Conservation (phyloP, 2,329 filamentous ascomycete species). For the Trichoderma sp. region DNA sequence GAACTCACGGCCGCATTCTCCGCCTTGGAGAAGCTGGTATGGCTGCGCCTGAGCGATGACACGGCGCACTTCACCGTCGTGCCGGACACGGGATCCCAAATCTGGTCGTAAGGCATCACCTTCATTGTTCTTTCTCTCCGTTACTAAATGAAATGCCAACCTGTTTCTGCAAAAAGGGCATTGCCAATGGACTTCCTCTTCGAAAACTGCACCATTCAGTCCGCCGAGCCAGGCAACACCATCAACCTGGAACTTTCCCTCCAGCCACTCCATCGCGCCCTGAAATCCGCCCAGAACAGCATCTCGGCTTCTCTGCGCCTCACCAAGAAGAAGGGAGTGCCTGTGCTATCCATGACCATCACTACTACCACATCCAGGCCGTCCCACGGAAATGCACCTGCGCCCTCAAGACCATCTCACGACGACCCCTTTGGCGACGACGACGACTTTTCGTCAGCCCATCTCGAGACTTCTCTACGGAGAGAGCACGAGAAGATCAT, state of each 20-base stretch:
- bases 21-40: slow-evolving; percentile 77
- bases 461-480: slow-evolving; percentile 56
- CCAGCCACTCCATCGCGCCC: slow-evolving; percentile 82
- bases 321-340: slow-evolving; percentile 87
- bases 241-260: slow-evolving; percentile 97
- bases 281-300: slow-evolving; percentile 81
- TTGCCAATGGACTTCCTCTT: slow-evolving; percentile 80
- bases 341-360: slow-evolving; percentile 86
- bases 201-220: slow-evolving; percentile 79
- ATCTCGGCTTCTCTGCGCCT: slow-evolving; percentile 81
- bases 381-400: slow-evolving; percentile 36
- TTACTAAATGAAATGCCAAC: not conserved
- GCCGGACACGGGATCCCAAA: slow-evolving; percentile 89
- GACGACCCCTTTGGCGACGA: slow-evolving; percentile 43
- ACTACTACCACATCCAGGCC: slow-evolving; percentile 64
- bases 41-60: slow-evolving; percentile 85
- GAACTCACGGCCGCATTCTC: slow-evolving; percentile 64
- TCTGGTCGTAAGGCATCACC: slow-evolving; percentile 72
- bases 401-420: slow-evolving; percentile 30
- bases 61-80: slow-evolving; percentile 93
- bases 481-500: slow-evolving; percentile 86
- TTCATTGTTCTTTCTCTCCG: not conserved
- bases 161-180: slow-evolving; percentile 40
- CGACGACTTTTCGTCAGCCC: slow-evolving; percentile 46
- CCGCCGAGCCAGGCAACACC: slow-evolving; percentile 75